A percentile compares a stretch with the other conserved stretches of the same genome.
Evolutionary conservation across 1,284 basidiomycete species (phyloP).

Genomic region (Heliocybe sulcata): DNA sequence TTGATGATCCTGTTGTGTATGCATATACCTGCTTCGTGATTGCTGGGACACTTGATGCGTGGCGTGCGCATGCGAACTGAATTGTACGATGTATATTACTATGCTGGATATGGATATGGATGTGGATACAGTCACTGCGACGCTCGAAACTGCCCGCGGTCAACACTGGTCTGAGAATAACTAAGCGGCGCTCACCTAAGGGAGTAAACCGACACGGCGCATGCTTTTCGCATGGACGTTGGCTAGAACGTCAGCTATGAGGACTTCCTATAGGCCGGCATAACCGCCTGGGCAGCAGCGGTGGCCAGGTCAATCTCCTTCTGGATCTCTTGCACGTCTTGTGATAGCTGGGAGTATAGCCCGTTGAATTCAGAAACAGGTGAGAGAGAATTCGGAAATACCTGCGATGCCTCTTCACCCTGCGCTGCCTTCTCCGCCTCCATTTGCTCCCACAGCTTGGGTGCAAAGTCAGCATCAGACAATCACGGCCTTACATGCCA

Average conservation of each 20-base stretch:
- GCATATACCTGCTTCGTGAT: no score
- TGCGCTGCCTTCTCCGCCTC: not conserved
- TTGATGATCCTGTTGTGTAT: no score
- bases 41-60: no score
- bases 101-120: not conserved
- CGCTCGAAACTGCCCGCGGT: not conserved
- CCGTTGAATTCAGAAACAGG: not conserved
- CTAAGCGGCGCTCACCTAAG: no score
- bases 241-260: not conserved
- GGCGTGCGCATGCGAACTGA: not conserved
- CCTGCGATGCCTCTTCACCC: not conserved
- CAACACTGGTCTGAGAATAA: no score
- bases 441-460: not conserved
- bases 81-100: not conserved
- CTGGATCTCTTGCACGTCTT: not conserved
- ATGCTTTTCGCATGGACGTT: not conserved
- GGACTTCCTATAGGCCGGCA: not conserved
- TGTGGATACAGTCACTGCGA: not conserved
- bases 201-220: no score
- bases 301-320: slow-evolving; percentile 1
- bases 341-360: not conserved
- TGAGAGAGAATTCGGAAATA: not conserved
- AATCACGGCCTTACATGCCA: not conserved
- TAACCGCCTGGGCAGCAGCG: not conserved
- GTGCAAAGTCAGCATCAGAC: not conserved